Conservation (phyloP, 495 filamentous ascomycete species). For the Saxispiralis lemnorum region DNA sequence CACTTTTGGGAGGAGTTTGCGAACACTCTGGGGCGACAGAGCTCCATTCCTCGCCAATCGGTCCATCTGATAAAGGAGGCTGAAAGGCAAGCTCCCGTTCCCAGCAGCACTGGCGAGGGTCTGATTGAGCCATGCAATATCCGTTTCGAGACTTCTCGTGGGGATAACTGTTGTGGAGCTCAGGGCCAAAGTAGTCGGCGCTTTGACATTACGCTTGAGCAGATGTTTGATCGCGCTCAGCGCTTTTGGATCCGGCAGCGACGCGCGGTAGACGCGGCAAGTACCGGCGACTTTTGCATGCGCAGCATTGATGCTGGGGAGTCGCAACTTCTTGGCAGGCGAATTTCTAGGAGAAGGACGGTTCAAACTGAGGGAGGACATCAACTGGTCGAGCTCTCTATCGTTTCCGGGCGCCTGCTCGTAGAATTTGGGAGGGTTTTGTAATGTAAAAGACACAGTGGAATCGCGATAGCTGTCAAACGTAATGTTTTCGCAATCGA, state of each 20-base stretch:
- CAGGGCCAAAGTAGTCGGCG: constrained; percentile 15
- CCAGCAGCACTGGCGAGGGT: constrained; percentile 7
- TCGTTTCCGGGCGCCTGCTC: not conserved
- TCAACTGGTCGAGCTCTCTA: too few relatives aligned
- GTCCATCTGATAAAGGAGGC: constrained; percentile 32
- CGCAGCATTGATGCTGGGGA: constrained; percentile 11
- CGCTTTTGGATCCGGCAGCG: constrained; percentile 1
- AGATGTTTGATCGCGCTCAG: constrained; percentile 4
- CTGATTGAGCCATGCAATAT: constrained; percentile 14
- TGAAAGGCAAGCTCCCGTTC: constrained; percentile 22
- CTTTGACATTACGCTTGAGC: constrained; percentile 8
- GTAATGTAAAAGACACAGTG: constrained; percentile 10
- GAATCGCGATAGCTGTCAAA: constrained; percentile 9
- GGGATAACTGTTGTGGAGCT: constrained; percentile 5
- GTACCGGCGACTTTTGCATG: constrained; percentile 15
- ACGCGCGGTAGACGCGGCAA: constrained; percentile 18
- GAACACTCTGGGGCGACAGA: constrained; percentile 30
- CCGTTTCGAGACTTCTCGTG: constrained; percentile 1
- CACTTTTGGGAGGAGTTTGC: constrained; percentile 23
- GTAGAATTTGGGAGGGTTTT: constrained; percentile 14
- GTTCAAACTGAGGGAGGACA: too few relatives aligned
- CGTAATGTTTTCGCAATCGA: constrained; percentile 12
- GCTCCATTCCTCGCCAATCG: constrained; percentile 35
- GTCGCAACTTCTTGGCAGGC: constrained; percentile 5
- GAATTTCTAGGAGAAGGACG: too few relatives aligned